phyloP scores from a whole-genome alignment of 2,329 filamentous ascomycete species.

The Aurifilum marmelostoma region DNA sequence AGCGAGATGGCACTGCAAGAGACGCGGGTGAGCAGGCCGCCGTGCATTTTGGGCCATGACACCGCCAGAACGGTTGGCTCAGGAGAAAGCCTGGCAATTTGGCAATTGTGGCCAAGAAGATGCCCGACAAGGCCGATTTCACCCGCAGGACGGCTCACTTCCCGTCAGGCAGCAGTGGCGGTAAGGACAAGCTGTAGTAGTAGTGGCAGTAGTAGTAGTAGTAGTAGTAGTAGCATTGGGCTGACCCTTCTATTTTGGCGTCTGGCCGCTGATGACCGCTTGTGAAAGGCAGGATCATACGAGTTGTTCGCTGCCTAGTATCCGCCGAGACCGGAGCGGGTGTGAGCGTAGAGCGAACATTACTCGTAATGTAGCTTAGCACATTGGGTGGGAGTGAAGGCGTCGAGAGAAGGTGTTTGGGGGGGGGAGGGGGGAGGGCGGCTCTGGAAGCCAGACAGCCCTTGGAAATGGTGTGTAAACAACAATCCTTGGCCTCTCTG shows the following conservation, averaged over 20 bases:
- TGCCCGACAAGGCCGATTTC: not conserved
- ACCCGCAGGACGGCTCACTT: not conserved
- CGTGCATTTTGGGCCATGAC: not conserved
- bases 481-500: not conserved
- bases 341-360: not conserved
- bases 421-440: not conserved
- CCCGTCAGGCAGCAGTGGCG: conserved; percentile 1
- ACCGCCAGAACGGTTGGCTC: not conserved
- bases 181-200: not conserved
- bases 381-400: not conserved
- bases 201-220: not conserved
- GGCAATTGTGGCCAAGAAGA: not conserved
- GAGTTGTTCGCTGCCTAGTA: not conserved
- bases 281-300: not conserved
- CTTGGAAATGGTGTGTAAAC: not conserved
- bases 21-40: conserved; percentile 9
- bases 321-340: not conserved
- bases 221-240: not conserved
- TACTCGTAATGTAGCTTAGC: not conserved
- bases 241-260: not conserved
- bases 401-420: not conserved
- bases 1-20: not conserved
- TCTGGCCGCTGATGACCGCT: not conserved
- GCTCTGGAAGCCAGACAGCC: not conserved
- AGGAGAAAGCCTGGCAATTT: not conserved